Evolutionary conservation across 2,329 filamentous ascomycete genomes (phyloP), one percentile per base, ranked within the genome.

Genomic region (Boeremia exigua): DNA sequence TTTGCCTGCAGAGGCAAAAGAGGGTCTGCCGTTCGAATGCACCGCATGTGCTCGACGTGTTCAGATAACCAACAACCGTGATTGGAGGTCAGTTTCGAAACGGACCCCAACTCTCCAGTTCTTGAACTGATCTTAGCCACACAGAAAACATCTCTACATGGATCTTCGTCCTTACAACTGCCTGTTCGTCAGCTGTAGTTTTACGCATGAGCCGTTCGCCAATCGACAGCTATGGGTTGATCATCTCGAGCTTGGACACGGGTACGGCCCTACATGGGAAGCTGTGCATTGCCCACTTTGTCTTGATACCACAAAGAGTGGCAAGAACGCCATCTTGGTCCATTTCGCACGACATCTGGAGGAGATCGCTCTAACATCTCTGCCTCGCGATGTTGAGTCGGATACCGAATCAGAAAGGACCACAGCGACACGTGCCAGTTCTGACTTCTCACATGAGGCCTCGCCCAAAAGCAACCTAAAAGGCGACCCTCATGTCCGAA

Each of bases 321-420:
- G 64, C 9, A 63, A 56, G 36, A 59, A 34, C 8, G 34, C 50
- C 4, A 52, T 66, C 11, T 39, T 66, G 2, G 46, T 39, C 1
- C 67, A 70, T 32, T 64, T 67, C 15, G 52, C 61, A 0, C 34
- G 61, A 30, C 67, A 70, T 32, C 62, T 70, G 64, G 67, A 70
- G 45, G 63, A 68, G 10, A 62, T 70, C 39, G 59, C 63, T n/a
- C 40, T 68, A 11, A 54, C 53, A 4, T 48, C 61, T 11, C 55
- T 68, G 29, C 64, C 65, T 14, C 48, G 42, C 23, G 58, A 42
- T 5, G 45, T 63, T 4, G 63, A 66, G 0, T 64, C 62, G 0
- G 68, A 70, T 11, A 48, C 30, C 4, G 53, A 62, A 4, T 60
- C 59, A 17, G 63, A 62, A 6, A 10, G 4, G 19, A 17, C n/a